phyloP scores from a whole-genome alignment of 1,139 yeast genomes.

The Kodamaea ohmeri region DNA sequence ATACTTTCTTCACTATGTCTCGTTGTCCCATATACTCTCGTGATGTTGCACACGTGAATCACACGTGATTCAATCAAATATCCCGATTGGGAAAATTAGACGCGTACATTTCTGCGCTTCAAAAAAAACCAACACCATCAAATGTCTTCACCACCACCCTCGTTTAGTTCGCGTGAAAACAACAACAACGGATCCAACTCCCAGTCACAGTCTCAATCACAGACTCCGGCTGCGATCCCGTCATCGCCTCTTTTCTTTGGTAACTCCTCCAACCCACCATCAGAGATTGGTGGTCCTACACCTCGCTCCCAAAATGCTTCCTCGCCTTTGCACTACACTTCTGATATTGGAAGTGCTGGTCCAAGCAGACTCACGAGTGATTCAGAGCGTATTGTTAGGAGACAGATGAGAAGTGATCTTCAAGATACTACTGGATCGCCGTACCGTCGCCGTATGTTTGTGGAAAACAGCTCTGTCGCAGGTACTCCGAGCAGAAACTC shows the following conservation, averaged over 20 bases:
- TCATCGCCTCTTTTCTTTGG: slow-evolving; percentile 69
- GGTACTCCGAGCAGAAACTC: slow-evolving; percentile 13
- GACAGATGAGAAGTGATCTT: slow-evolving; percentile 44
- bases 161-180: slow-evolving; percentile 13
- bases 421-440: slow-evolving; percentile 45
- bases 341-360: slow-evolving; percentile 26
- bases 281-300: slow-evolving; percentile 28
- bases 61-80: slow-evolving; percentile 2
- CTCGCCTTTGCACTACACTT: slow-evolving; percentile 47
- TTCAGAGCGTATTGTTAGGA: slow-evolving; percentile 42
- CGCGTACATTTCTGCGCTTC: slow-evolving; percentile 7
- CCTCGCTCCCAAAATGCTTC: slow-evolving; percentile 32
- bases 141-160: slow-evolving; percentile 24
- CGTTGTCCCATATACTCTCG: neutral
- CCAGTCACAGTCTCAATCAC: slow-evolving; percentile 35
- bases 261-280: slow-evolving; percentile 47
- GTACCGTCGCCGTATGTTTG: slow-evolving; percentile 37
- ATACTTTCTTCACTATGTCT: too few species aligned
- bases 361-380: slow-evolving; percentile 36
- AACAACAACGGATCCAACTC: slow-evolving; percentile 27
- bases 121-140: slow-evolving; percentile 3
- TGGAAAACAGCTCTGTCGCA: slow-evolving; percentile 15
- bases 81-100: slow-evolving; percentile 9
- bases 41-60: neutral
- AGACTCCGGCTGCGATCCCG: slow-evolving; percentile 41